phyloP scores from a whole-genome alignment of 805 yeast species.

The Pichia eremophila region DNA sequence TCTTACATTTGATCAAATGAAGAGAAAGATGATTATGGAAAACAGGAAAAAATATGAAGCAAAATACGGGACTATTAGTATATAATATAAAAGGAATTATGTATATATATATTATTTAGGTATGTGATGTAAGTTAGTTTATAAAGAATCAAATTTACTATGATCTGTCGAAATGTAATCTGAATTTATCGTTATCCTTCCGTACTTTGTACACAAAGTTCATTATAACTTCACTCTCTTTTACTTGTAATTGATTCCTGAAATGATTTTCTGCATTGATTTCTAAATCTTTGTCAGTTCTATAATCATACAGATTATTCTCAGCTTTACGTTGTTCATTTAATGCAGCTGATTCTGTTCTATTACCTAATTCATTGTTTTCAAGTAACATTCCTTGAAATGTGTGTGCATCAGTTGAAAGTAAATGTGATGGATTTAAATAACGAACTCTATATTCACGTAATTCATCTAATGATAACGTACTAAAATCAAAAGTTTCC shows the following conservation, averaged over 20 bases:
- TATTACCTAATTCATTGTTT: conserved; percentile 58
- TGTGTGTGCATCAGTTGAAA: conserved; percentile 55
- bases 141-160: neutral
- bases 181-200: conserved; percentile 41
- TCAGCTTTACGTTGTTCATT: conserved; percentile 20
- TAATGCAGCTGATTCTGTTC: conserved; percentile 35
- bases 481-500: conserved; percentile 62
- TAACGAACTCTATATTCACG: conserved; percentile 58
- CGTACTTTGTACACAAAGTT: conserved; percentile 81
- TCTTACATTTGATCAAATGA: conserved; percentile 36
- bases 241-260: conserved; percentile 37
- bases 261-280: conserved; percentile 46
- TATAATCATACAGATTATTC: conserved; percentile 23
- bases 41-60: conserved; percentile 42
- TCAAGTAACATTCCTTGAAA: conserved; percentile 61
- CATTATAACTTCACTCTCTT: conserved; percentile 81
- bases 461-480: conserved; percentile 52
- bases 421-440: conserved; percentile 22
- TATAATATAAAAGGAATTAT: neutral
- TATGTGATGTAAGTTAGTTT: no score
- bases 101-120: neutral
- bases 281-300: conserved; percentile 22
- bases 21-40: conserved; percentile 47
- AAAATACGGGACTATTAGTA: neutral
- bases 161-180: conserved; percentile 29